Evolutionary conservation across 331 rosid genomes (phyloP).

Genomic region (Stylosanthes scabra): DNA sequence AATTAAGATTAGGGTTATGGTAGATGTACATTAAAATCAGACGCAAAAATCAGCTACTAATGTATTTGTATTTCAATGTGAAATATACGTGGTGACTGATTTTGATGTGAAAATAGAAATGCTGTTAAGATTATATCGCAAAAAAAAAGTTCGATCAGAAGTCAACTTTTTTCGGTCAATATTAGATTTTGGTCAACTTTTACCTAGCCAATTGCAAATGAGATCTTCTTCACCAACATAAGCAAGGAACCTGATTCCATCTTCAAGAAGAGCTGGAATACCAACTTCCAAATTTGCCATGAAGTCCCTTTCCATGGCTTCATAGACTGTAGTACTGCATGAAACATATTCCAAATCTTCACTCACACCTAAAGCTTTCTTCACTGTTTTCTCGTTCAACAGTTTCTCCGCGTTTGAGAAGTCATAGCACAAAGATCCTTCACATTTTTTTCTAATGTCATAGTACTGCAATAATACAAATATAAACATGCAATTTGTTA

Average conservation of each 20-base stretch:
- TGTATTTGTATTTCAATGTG: too few species aligned
- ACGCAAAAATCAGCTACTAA: too few species aligned
- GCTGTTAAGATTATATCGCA: too few species aligned
- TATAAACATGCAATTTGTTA: too few species aligned
- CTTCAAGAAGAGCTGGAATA: constrained; percentile 85
- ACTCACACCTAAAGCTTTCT: constrained; percentile 72
- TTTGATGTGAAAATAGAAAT: too few species aligned
- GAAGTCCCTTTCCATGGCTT: constrained; percentile 67
- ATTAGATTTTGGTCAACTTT: too few species aligned
- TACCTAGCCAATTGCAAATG: constrained; percentile 96
- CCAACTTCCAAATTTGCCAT: constrained; percentile 82
- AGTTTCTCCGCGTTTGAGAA: constrained; percentile 72
- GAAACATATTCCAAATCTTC: constrained; percentile 58
- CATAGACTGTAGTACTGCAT: constrained; percentile 62
- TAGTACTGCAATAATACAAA: constrained; percentile 57
- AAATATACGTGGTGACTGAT: too few species aligned
- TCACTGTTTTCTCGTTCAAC: constrained; percentile 56
- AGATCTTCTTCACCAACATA: constrained; percentile 91
- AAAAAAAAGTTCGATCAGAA: too few species aligned
- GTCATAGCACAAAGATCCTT: constrained; percentile 73
- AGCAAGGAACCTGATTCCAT: constrained; percentile 74
- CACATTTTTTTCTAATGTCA: constrained; percentile 84
- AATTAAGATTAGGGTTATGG: too few species aligned
- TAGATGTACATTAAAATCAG: too few species aligned
- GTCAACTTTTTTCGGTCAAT: too few species aligned